Conservation (phyloP, 805 yeast genomes). For the Lachancea lanzarotensis region DNA sequence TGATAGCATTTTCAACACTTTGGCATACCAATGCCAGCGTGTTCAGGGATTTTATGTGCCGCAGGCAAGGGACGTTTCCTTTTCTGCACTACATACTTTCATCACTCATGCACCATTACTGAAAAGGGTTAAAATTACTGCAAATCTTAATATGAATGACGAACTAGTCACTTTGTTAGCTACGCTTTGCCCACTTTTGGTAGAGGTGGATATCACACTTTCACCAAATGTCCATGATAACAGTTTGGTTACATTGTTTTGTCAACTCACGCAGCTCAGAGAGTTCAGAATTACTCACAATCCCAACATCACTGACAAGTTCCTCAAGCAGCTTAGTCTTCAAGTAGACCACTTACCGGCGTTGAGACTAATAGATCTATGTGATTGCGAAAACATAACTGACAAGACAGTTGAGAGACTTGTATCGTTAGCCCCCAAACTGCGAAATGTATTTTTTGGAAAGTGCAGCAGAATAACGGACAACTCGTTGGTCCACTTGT, state of each 20-base stretch:
- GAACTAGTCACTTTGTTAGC: conserved; percentile 53
- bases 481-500: conserved; percentile 61
- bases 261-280: conserved; percentile 61
- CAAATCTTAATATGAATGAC: conserved; percentile 61
- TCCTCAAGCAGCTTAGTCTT: conserved; percentile 38
- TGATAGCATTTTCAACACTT: conserved; percentile 63
- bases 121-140: conserved; percentile 76
- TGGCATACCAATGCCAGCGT: conserved; percentile 65
- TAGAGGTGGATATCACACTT: conserved; percentile 83
- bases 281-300: conserved; percentile 81
- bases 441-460: conserved; percentile 81
- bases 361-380: conserved; percentile 75
- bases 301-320: conserved; percentile 57
- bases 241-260: conserved; percentile 52
- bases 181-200: conserved; percentile 67
- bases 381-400: conserved; percentile 74
- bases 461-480: conserved; percentile 87
- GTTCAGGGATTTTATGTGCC: conserved; percentile 89
- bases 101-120: conserved; percentile 62
- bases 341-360: conserved; percentile 43
- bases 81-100: conserved; percentile 52
- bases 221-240: conserved; percentile 67
- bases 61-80: conserved; percentile 67
- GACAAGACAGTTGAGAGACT: conserved; percentile 71
- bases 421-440: conserved; percentile 70